Conservation (phyloP, 2,329 filamentous ascomycete species). For the Leptographium procerum region DNA sequence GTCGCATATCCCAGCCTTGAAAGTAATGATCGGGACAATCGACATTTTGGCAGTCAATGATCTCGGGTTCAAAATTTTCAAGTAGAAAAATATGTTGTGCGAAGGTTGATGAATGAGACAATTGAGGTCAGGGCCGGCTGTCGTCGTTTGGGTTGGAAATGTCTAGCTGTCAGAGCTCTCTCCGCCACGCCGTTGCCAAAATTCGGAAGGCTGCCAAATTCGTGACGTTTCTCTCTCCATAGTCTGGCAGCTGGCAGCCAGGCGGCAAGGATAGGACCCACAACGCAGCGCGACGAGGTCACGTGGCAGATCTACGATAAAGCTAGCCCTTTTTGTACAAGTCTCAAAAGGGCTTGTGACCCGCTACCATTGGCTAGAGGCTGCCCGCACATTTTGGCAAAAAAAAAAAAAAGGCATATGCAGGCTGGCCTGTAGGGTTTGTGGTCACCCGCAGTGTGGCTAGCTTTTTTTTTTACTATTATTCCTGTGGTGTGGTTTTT, state of each 20-base stretch:
- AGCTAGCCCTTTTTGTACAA: not conserved
- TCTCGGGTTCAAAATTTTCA: not conserved
- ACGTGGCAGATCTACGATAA: no score
- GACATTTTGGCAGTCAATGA: conserved; percentile 49
- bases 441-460: not conserved
- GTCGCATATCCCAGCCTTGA: conserved; percentile 89
- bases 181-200: not conserved
- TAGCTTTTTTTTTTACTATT: conserved; percentile 8
- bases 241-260: conserved; percentile 5
- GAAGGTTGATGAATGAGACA: not conserved
- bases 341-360: not conserved
- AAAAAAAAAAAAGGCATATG: conserved; percentile 10
- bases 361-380: conserved; percentile 1
- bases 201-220: conserved; percentile 10
- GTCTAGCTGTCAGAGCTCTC: conserved; percentile 8
- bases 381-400: conserved; percentile 5
- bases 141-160: not conserved
- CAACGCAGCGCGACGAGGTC: not conserved
- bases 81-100: not conserved
- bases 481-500: conserved; percentile 10
- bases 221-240: conserved; percentile 10
- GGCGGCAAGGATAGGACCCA: not conserved
- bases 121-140: not conserved
- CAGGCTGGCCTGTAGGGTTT: conserved; percentile 9
- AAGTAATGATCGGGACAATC: conserved; percentile 76